These are phyloP conservation scores for Cryptococcus hybrid DNA, from an alignment of 1,284 basidiomycete species.

Conservation along the genomic window DNA sequence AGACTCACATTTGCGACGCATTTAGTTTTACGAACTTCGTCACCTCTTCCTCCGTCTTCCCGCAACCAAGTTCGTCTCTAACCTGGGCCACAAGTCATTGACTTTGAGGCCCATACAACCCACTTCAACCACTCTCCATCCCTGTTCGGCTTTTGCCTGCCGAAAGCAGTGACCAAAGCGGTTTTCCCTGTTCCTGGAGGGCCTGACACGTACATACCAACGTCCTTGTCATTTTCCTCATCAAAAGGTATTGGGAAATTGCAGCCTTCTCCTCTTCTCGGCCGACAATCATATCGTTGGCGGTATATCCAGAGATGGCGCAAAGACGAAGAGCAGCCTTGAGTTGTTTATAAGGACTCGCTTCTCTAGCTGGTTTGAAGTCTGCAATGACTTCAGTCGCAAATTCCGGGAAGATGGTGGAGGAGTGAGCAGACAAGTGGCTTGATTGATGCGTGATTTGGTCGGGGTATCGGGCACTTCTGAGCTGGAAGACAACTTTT, in stretches of 20 bases:
- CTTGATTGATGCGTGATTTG: no score
- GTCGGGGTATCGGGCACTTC: no score
- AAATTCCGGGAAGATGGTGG: no score
- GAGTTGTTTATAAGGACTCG: constrained; percentile 45
- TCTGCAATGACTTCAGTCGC: no score
- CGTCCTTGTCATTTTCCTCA: constrained; percentile 16
- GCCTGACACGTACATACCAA: constrained; percentile 49
- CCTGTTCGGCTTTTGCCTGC: constrained; percentile 25
- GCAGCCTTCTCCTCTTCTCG: constrained; percentile 42
- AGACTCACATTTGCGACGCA: constrained; percentile 23
- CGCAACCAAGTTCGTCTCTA: constrained; percentile 36
- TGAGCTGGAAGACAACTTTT: no score
- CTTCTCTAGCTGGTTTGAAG: no score
- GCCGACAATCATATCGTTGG: constrained; percentile 35
- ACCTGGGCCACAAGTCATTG: constrained; percentile 34
- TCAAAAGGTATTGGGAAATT: constrained; percentile 35
- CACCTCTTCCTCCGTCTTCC: constrained; percentile 33
- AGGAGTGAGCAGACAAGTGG: no score
- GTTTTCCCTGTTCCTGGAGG: constrained; percentile 53
- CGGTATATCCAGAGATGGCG: constrained; percentile 8
- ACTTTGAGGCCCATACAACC: constrained; percentile 49
- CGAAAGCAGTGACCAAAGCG: constrained; percentile 43
- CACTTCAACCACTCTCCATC: constrained; percentile 43
- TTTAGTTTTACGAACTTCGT: constrained; percentile 16
- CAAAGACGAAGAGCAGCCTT: constrained; percentile 44